Percentiles rank a stretch among this genome's conserved stretches.
Evolutionary conservation across 805 yeast genomes (phyloP).

Genomic region (Candida orba): DNA sequence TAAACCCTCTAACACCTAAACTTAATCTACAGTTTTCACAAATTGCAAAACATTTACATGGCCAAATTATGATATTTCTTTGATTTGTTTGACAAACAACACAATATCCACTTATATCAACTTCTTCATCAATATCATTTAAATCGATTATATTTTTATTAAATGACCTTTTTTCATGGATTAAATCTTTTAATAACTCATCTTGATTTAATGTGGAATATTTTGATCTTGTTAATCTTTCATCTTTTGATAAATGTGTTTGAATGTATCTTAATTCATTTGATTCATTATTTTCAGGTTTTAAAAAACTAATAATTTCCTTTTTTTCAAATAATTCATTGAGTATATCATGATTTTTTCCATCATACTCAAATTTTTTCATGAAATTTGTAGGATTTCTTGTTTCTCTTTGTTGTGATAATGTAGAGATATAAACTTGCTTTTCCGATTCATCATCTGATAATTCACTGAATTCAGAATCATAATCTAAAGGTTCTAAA

Average conservation of each 20-base stretch:
- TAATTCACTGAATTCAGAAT: slow-evolving; percentile 6
- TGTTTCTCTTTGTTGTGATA: neutral
- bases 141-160: slow-evolving; percentile 18
- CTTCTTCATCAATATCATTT: slow-evolving; percentile 11
- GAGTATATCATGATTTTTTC: neutral
- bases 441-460: slow-evolving; percentile 19
- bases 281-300: slow-evolving; percentile 22
- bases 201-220: slow-evolving; percentile 26
- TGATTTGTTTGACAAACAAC: slow-evolving; percentile 63
- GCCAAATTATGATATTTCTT: slow-evolving; percentile 78
- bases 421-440: neutral
- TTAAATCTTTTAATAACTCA: slow-evolving; percentile 24
- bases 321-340: slow-evolving; percentile 17
- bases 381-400: neutral
- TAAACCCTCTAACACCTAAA: slow-evolving; percentile 63
- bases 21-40: slow-evolving; percentile 80
- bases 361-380: too few species aligned
- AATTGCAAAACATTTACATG: slow-evolving; percentile 82
- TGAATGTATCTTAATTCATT: slow-evolving; percentile 11
- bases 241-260: slow-evolving; percentile 17
- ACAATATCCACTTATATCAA: slow-evolving; percentile 42
- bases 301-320: slow-evolving; percentile 22
- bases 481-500: neutral
- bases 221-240: slow-evolving; percentile 29
- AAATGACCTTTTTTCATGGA: slow-evolving; percentile 19